A percentile compares a stretch with the other conserved stretches of the same genome.
phyloP scores from a whole-genome alignment of 345 rosid genomes.

The Citrus unshiu region DNA sequence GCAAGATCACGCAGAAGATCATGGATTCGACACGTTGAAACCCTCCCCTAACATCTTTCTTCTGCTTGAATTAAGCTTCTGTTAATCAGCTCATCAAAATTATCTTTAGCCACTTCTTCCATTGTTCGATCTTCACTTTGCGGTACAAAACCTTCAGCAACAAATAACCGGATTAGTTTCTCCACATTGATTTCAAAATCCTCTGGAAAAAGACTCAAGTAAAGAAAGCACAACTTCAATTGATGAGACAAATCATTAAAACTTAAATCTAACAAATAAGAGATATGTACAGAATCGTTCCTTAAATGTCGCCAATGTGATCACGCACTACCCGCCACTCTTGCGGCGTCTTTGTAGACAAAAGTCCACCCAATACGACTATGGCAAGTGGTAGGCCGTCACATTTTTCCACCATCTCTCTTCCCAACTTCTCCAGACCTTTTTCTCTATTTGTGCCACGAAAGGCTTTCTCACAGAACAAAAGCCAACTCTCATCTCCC shows the following conservation, averaged over 20 bases:
- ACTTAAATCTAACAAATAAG: neutral
- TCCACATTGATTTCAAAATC: neutral
- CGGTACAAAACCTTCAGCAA: neutral
- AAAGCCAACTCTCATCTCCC: constrained; percentile 5
- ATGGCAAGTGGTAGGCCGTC: neutral
- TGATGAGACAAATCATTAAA: neutral
- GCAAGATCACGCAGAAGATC: neutral
- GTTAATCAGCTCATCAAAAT: neutral
- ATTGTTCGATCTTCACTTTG: neutral
- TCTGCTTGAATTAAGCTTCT: neutral
- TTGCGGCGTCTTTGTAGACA: neutral
- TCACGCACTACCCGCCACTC: neutral
- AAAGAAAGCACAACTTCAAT: neutral
- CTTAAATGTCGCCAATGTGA: neutral
- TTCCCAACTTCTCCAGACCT: neutral
- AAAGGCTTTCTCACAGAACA: neutral
- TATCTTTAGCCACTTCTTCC: neutral
- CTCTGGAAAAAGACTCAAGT: neutral
- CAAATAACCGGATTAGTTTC: neutral
- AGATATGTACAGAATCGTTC: neutral
- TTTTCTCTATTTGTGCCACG: too few relatives aligned
- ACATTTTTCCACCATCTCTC: neutral
- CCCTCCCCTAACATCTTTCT: neutral
- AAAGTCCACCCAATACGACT: neutral
- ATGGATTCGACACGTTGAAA: neutral